Conservation (phyloP, 2,329 filamentous ascomycete genomes). For the Colletotrichum sp. region DNA sequence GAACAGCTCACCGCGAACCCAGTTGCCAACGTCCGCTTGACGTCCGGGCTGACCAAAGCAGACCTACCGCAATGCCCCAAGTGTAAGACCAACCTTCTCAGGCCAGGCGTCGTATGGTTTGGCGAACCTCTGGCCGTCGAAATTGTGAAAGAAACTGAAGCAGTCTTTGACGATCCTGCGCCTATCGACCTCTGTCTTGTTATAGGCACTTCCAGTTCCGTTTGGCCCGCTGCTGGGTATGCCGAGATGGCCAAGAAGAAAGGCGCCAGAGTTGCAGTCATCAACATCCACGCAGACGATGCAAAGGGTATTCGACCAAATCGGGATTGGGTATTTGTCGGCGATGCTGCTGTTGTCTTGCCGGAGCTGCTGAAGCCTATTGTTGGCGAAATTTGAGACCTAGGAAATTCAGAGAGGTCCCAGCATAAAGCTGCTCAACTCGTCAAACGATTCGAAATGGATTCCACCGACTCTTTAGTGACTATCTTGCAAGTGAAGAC, state of each 20-base stretch:
- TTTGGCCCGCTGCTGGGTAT: conserved; percentile 70
- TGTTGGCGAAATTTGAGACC: not conserved
- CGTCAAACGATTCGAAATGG: not conserved
- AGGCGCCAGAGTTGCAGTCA: conserved; percentile 65
- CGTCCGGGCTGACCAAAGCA: conserved; percentile 48
- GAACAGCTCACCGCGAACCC: not conserved
- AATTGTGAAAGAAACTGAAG: conserved; percentile 54
- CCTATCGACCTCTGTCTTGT: conserved; percentile 69
- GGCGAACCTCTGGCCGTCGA: conserved; percentile 60
- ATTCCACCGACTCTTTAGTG: not conserved
- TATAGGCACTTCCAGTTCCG: conserved; percentile 67
- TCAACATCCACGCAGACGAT: conserved; percentile 61
- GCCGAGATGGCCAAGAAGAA: conserved; percentile 56
- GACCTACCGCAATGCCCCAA: conserved; percentile 66
- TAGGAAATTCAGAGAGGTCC: not conserved
- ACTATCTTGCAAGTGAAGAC: too few relatives aligned
- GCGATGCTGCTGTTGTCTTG: conserved; percentile 14
- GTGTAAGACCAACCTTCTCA: conserved; percentile 58
- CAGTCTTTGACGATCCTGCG: conserved; percentile 49
- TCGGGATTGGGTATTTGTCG: conserved; percentile 22
- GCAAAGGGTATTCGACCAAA: conserved; percentile 2
- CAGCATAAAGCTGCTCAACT: fast-evolving
- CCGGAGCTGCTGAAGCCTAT: conserved; percentile 18
- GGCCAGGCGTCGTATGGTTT: conserved; percentile 74
- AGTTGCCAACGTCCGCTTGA: not conserved